A percentile compares a stretch with the other conserved stretches of the same genome.
Conservation (phyloP, 2,329 filamentous ascomycete species). For the Penicillium sp. region DNA sequence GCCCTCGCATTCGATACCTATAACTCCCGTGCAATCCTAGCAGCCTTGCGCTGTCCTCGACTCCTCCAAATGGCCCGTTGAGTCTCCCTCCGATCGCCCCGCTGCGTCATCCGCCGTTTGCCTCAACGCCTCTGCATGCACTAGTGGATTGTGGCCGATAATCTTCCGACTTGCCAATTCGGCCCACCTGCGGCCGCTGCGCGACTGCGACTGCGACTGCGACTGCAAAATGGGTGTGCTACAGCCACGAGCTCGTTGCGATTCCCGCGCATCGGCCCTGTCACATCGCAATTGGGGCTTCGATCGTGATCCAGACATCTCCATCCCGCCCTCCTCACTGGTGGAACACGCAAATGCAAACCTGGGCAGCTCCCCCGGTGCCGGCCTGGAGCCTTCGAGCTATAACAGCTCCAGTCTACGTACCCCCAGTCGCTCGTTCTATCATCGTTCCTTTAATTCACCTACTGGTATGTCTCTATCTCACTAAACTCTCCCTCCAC, state of each 20-base stretch:
- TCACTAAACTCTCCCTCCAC: background rate
- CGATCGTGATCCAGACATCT: constrained; percentile 24
- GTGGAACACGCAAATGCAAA: constrained; percentile 36
- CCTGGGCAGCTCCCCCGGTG: constrained; percentile 32
- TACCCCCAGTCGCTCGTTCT: constrained; percentile 51
- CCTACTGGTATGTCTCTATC: constrained; percentile 38
- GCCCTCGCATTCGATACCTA: background rate
- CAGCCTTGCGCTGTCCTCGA: background rate
- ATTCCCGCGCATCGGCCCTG: constrained; percentile 33
- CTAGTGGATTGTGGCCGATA: constrained; percentile 19
- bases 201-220: constrained; percentile 13
- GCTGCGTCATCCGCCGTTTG: constrained; percentile 25
- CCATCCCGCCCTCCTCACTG: constrained; percentile 24
- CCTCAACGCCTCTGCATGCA: constrained; percentile 24
- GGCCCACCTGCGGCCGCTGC: constrained; percentile 10
- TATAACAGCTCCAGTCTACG: constrained; percentile 39
- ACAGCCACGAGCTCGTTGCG: constrained; percentile 33
- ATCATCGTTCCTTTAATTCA: constrained; percentile 50
- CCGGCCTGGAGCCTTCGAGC: constrained; percentile 33
- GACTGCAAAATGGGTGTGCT: constrained; percentile 40
- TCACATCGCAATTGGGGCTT: constrained; percentile 28
- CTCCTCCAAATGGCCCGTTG: background rate
- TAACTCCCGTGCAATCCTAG: background rate
- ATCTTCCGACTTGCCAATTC: constrained; percentile 17
- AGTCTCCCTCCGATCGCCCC: background rate